phyloP scores from a whole-genome alignment of 1,284 basidiomycete species.

The Filobasidium uniguttulatum region DNA sequence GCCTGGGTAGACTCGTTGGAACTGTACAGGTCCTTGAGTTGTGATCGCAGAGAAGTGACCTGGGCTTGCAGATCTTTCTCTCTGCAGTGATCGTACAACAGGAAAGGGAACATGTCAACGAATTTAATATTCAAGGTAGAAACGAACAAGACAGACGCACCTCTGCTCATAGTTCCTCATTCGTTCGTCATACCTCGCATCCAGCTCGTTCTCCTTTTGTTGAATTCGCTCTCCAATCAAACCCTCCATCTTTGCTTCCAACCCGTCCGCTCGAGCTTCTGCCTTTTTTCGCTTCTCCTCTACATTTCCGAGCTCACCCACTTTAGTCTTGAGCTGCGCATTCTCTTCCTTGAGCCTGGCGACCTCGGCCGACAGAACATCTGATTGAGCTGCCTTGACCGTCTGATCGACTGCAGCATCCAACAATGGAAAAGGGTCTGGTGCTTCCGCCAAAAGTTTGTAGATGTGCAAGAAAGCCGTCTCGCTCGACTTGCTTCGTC shows the following conservation, averaged over 20 bases:
- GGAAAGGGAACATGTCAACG: neutral
- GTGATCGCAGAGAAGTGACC: conserved; percentile 65
- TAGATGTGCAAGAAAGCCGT: conserved; percentile 87
- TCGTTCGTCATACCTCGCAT: conserved; percentile 90
- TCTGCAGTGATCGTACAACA: conserved; percentile 37
- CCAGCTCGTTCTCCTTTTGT: conserved; percentile 86
- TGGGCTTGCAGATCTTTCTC: conserved; percentile 85
- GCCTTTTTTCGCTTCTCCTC: conserved; percentile 65
- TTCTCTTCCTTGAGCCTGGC: conserved; percentile 63
- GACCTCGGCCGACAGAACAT: conserved; percentile 58
- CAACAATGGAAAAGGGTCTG: conserved; percentile 88
- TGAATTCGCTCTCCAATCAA: conserved; percentile 69
- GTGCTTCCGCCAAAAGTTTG: conserved; percentile 83
- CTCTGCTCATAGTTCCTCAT: conserved; percentile 88
- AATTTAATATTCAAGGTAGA: neutral
- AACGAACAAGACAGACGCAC: conserved; percentile 36
- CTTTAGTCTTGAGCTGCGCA: conserved; percentile 54
- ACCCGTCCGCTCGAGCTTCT: conserved; percentile 55
- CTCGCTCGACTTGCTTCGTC: conserved; percentile 78
- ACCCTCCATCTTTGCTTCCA: conserved; percentile 86
- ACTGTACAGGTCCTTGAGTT: conserved; percentile 73
- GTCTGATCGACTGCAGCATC: conserved; percentile 88
- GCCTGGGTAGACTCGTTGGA: conserved; percentile 87
- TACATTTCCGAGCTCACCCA: conserved; percentile 50
- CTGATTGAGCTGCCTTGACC: conserved; percentile 67